Evolutionary conservation across 805 yeast species (phyloP), one percentile per base, ranked within the genome.

Genomic region (Blastobotrys attinorum): DNA sequence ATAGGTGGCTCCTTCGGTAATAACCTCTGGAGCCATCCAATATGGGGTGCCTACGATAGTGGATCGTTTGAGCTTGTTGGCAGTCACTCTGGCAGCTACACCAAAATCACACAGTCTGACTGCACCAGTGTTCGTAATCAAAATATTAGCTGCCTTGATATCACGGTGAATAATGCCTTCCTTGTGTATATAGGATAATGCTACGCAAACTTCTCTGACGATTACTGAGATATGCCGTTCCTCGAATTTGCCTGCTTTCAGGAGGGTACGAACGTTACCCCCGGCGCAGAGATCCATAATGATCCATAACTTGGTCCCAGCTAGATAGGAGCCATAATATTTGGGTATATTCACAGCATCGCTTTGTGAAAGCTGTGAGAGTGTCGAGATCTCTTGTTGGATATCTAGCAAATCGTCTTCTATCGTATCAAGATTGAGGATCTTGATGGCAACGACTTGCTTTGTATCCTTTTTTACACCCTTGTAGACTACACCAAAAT

Each of bases 221-320:
- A 92, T 77, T n/a, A 94, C 81, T 15, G 89, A 82, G 31, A 84
- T 77, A 58, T 83, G 81, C 56, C 72, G 72, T 57, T 92, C 99
- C 48, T 88, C 96, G 32, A 94, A 72, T 31, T 76, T 77, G 0
- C 98, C 98, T 0, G 97, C 88, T 56, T 81, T 77, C 46, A 90
- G 57, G 37, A 92, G 67, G 1, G 96, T 85, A 49, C 98, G 72
- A 44, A 86, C 76, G 1, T 95, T 83, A 0, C 99, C 99, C 13
- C 98, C 99, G 0, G 95, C 92, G 63, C 97, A 90, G 57, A 84
- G 78, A 58, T 92, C 99, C 97, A 92, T 92, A 46, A 92, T 79
- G 60, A 92, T 89, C 97, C 98, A 92, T 31, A 92, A 70, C 56
- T 84, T 81, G n/a, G 96, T 83, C 39, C 90, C 97, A 49, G 80